Conservation (phyloP, 345 rosid genomes). For the Zanthoxylum bungeanum region DNA sequence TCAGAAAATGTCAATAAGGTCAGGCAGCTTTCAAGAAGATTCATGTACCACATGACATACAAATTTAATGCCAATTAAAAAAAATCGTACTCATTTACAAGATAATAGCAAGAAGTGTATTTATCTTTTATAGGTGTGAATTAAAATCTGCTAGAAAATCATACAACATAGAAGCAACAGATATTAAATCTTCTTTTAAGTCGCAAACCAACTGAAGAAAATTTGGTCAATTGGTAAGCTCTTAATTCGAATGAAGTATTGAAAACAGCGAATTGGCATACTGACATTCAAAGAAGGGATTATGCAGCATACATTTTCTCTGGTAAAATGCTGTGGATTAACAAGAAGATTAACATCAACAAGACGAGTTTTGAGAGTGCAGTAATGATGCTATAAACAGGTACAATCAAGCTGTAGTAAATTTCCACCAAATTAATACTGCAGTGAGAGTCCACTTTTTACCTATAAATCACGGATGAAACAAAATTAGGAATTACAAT, state of each 20-base stretch:
- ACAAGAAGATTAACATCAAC: conserved; percentile 50
- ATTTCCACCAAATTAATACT: conserved; percentile 51
- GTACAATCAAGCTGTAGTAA: conserved; percentile 67
- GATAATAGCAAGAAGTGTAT: background rate
- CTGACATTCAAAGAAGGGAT: conserved; percentile 12
- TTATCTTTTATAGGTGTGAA: background rate
- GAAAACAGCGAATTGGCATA: conserved; percentile 3
- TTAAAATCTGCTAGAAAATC: background rate
- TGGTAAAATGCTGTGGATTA: conserved; percentile 79
- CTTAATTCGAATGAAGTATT: background rate
- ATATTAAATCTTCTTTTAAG: background rate
- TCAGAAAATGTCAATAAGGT: background rate
- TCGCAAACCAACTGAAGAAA: background rate
- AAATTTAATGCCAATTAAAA: background rate
- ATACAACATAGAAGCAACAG: background rate
- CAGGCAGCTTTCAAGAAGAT: background rate
- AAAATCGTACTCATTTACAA: background rate
- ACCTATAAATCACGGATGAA: conserved; percentile 34
- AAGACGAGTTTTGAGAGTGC: conserved; percentile 66
- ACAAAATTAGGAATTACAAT: background rate
- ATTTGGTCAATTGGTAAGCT: background rate
- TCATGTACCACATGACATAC: background rate
- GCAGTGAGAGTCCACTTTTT: conserved; percentile 50
- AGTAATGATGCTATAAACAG: conserved; percentile 55
- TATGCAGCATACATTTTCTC: conserved; percentile 59